These are phyloP conservation scores for Ichthyophonus hoferi DNA, from an alignment of 208 protist species.

Conservation along the genomic window DNA sequence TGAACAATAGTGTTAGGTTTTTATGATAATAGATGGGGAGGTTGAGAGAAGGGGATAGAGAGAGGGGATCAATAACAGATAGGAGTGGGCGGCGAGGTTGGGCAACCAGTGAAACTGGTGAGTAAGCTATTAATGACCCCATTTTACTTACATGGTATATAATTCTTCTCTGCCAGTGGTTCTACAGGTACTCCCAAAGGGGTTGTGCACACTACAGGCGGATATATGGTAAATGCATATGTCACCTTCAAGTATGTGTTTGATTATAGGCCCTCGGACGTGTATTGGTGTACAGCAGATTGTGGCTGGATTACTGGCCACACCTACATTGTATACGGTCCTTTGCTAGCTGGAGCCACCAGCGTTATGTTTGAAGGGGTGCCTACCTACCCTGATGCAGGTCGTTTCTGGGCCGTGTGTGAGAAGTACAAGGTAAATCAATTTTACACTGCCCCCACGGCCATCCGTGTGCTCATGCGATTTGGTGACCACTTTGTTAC, in stretches of 20 bases:
- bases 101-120: too few species aligned
- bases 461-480: slow-evolving; percentile 78
- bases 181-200: slow-evolving; percentile 94
- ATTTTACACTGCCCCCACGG: slow-evolving; percentile 95
- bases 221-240: slow-evolving; percentile 47
- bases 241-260: slow-evolving; percentile 76
- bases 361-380: slow-evolving; percentile 88
- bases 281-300: slow-evolving; percentile 85
- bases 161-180: slow-evolving; percentile 30
- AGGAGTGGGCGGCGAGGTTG: too few species aligned
- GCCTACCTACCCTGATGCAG: slow-evolving; percentile 77
- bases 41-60: neutral
- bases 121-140: neutral
- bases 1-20: too few species aligned
- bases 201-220: slow-evolving; percentile 57
- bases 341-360: slow-evolving; percentile 85
- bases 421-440: slow-evolving; percentile 84
- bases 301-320: slow-evolving; percentile 83
- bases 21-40: neutral
- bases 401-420: slow-evolving; percentile 80
- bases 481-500: slow-evolving; percentile 66
- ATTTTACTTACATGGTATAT: neutral
- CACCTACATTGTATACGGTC: slow-evolving; percentile 92
- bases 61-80: too few species aligned
- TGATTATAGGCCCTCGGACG: slow-evolving; percentile 85